Evolutionary conservation across 2,329 filamentous ascomycete species (phyloP).

Genomic region (Balansia obtecta): DNA sequence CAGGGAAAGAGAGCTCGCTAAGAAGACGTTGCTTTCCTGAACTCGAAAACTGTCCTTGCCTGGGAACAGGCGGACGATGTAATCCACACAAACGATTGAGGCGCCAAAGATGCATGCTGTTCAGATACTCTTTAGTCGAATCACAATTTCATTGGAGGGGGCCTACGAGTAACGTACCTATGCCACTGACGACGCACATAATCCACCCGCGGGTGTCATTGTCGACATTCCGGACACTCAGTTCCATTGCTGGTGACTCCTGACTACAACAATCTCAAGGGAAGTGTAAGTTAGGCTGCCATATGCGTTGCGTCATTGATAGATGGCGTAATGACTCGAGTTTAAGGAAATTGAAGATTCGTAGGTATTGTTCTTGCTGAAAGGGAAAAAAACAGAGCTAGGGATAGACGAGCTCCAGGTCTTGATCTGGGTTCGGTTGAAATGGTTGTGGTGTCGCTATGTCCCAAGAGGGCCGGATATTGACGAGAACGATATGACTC

Average conservation of each 20-base stretch:
- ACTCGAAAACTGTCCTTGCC: constrained; percentile 71
- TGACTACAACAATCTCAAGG: neutral
- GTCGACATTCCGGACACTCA: constrained; percentile 31
- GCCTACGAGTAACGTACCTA: constrained; percentile 36
- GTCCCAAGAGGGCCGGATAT: no score
- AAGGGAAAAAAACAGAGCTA: neutral
- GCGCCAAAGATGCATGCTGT: constrained; percentile 60
- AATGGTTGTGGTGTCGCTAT: constrained; percentile 1
- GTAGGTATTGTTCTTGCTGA: neutral
- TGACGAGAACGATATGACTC: no score
- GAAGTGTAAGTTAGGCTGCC: neutral
- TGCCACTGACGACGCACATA: constrained; percentile 72
- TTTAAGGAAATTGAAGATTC: neutral
- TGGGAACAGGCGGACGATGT: constrained; percentile 60
- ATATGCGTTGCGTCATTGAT: neutral
- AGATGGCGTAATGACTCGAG: neutral
- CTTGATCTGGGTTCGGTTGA: neutral
- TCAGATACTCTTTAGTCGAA: constrained; percentile 3
- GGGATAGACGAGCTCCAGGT: neutral
- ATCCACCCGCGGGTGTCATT: constrained; percentile 93
- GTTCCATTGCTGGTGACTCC: constrained; percentile 22
- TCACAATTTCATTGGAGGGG: constrained; percentile 2
- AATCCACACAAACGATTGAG: constrained; percentile 75
- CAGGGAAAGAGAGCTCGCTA: constrained; percentile 77
- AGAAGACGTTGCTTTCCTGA: constrained; percentile 76